Evolutionary conservation across 805 yeast genomes (phyloP), one percentile per base, ranked within the genome.

Genomic region (Metschnikowia koreensis): DNA sequence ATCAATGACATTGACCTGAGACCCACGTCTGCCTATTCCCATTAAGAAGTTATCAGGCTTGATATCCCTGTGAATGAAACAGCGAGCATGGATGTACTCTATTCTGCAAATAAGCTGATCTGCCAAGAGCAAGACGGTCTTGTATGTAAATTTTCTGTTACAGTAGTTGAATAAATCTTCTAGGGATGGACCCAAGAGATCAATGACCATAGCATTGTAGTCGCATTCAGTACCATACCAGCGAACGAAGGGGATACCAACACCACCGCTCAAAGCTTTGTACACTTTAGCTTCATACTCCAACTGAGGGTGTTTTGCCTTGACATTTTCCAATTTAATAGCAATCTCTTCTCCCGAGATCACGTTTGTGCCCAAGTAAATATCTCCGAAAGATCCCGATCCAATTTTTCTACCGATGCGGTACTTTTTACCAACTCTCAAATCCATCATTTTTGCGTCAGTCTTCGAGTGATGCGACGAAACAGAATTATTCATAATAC

Each of bases 311-410:
- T 94, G 98, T 66, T 90, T 89, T 1, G 98, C 97, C 52, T 86
- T 79, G 48, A 88, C 83, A 57, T 88, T 86, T 67, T 93, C 99
- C 56, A 93, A 77, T 69, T 93, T 93, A 76, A 93, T 93, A 59
- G 98, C 99, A 48, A 94, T 97, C 69, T 93, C 97, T 70, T 94
- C 98, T 40, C 98, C 97, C 40, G 96, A 87, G 45, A 93, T 89
- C 69, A 94, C 83, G 72, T 93, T 94, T 27, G 96, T 89, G 11
- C 97, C 89, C 58, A 91, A 79, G 70, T 94, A 94, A 61, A 93
- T 94, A 67, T 94, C 99, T 53, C 99, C 99, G 69, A 93, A 93
- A 10, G 97, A 92, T 16, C 99, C 99, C 39, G 94, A 85, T 17
- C 99, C 99, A 63, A 93, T 93, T 71, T 92, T 92, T 55, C 97